Evolutionary conservation across 768 basidiomycete genomes (phyloP), one percentile per base, ranked within the genome.

Genomic region (Candolleomyces eurysporus): DNA sequence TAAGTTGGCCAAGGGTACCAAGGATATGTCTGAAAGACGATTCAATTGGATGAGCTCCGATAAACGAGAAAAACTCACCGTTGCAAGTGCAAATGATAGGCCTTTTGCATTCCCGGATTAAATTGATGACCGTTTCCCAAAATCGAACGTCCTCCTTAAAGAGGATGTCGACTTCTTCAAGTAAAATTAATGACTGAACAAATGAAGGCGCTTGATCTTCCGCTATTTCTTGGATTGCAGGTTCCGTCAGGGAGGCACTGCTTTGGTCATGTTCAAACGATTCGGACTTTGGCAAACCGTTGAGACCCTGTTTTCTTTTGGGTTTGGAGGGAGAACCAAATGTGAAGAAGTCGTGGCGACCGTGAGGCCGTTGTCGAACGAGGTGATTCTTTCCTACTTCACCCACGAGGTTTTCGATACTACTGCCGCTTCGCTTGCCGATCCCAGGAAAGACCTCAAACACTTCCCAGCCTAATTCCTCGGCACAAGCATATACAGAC

Each of bases 381-480:
- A 90, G 81, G 72, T 99, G 97, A 69, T 97, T 98, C 76, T 86
- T 93, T 19, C 94, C 94, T 3, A 96, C 94, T 62, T 96, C 94
- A 14, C 97, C 97, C 51, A 98, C 85, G 64, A 95, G 81, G 60
- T 82, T 80, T 60, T 89, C 86, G 65, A 99, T 76, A 66, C 86
- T 91, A 26, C 86, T 79, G 6, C 91, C 92, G 62, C 85, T 91
- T 40, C 97, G 85, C 68, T 85, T 91, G n/a, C 95, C 95, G 56
- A 96, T 88, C 3, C 97, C 97, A 26, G 97, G 92, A 75, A 95
- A 91, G 13, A 98, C 94, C 72, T 99, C 97, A 68, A 98, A 97
- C 13, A 98, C 86, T 54, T 96, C 92, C 92, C 93, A 99, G 14
- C 89, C 93, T 39, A 99, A 80, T 74, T 99, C 96, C 58, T 88